phyloP scores from a whole-genome alignment of 1,284 basidiomycete species.

The Cryptococcus maquisensis region DNA sequence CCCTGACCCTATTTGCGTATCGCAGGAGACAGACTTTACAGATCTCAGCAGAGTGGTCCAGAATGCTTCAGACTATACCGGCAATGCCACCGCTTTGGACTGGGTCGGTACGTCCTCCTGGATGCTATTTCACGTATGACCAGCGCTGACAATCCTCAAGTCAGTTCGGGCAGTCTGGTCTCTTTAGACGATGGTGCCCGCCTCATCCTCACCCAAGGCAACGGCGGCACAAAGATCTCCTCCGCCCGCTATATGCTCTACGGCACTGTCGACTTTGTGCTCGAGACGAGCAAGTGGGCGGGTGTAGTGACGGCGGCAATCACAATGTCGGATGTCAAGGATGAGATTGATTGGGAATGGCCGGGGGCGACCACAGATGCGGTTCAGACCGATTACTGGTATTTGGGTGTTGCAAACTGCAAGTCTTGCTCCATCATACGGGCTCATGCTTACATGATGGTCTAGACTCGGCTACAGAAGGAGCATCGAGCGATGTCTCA shows the following conservation, averaged over 20 bases:
- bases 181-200: slow-evolving; percentile 59
- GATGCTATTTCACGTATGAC: background rate
- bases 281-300: slow-evolving; percentile 56
- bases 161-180: slow-evolving; percentile 64
- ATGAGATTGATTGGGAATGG: slow-evolving; percentile 79
- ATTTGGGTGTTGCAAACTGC: slow-evolving; percentile 63
- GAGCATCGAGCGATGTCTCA: slow-evolving; percentile 50
- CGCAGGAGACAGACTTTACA: slow-evolving; percentile 61
- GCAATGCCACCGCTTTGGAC: slow-evolving; percentile 63
- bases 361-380: slow-evolving; percentile 53
- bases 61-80: slow-evolving; percentile 60
- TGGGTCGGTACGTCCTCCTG: slow-evolving; percentile 33
- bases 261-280: slow-evolving; percentile 64
- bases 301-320: slow-evolving; percentile 80
- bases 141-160: slow-evolving; percentile 40
- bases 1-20: slow-evolving; percentile 67
- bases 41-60: slow-evolving; percentile 62
- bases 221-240: slow-evolving; percentile 68
- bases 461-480: slow-evolving; percentile 38
- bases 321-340: slow-evolving; percentile 73
- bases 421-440: slow-evolving; percentile 39
- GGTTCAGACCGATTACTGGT: slow-evolving; percentile 68
- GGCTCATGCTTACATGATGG: background rate
- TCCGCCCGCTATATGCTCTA: slow-evolving; percentile 77
- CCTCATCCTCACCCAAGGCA: slow-evolving; percentile 61